Base-by-base conservation (phyloP, 2,329 filamentous ascomycete species). In the Hymenoscyphus infarciens region DNA sequence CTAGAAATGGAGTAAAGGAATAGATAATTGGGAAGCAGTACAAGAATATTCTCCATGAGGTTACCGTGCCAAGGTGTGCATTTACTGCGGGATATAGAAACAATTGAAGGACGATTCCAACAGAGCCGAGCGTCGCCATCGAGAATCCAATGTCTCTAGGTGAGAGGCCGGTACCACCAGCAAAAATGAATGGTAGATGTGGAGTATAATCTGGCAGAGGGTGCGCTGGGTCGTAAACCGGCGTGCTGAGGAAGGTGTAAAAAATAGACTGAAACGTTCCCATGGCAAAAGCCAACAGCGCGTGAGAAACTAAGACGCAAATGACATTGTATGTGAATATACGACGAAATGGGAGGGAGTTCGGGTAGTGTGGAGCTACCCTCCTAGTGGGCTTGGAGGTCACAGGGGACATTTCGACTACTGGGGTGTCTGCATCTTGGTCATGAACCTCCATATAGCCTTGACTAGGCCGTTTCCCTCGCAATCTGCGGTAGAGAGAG, bases 21-120 rank as follows among this genome's bases (percentile, higher is more conserved):
- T 94, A 94, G 0, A 87, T 82, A 10, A 90, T 35, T 0, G 90
- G 88, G 65, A 92, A 93, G 57, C 88, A 82, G 52, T 87, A 81
- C 0, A 93, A 78, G 45, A 86, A 90, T n/a, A 82, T 75, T 3
- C 87, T 83, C 80, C 88, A 92, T 53, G 86, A 87, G 5, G 79
- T 79, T 59, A 92, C 76, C 1, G 88, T 89, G 38, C 90, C 91
- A 1, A 91, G 81, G 2, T 82, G 82, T 1, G 81, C 78, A 56
- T 90, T 90, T 19, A 92, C 77, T 33, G 77, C 76, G 1, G 90
- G 90, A 72, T 93, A 94, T 10, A 91, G 76, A 57, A 89, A 78
- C 11, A 92, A 81, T 73, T 92, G 89, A 55, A 95, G 79, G 0
- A 81, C 77, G 42, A 95, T 88, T n/a, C 91, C 91, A 53, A 94